Percentiles rank a stretch among this genome's conserved stretches.
Evolutionary conservation across 495 filamentous ascomycete genomes (phyloP).

Genomic region (Aspergillus indologenus): DNA sequence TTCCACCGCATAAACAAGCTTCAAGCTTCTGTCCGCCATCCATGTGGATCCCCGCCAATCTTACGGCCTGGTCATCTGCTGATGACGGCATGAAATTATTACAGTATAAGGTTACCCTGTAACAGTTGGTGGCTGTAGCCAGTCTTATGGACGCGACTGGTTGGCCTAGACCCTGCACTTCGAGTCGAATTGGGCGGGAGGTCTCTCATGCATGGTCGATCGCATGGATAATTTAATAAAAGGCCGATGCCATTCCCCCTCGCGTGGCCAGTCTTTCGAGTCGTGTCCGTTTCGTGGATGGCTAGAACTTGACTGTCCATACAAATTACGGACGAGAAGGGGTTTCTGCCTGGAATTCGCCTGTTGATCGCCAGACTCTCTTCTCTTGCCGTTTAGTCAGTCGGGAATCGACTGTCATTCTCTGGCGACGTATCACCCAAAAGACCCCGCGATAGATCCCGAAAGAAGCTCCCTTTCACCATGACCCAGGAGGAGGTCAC

Average conservation of each 20-base stretch:
- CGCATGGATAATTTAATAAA: no score
- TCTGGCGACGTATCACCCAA: no score
- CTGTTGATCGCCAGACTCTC: no score
- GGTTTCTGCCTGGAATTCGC: no score
- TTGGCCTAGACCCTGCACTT: not conserved
- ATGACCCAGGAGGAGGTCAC: slow-evolving; percentile 2
- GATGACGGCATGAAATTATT: not conserved
- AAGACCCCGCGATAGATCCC: not conserved
- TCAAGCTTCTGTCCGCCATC: not conserved
- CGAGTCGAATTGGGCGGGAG: not conserved
- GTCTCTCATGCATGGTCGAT: not conserved
- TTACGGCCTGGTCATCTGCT: not conserved
- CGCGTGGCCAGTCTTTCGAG: no score
- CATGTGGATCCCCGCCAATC: not conserved
- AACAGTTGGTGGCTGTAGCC: not conserved
- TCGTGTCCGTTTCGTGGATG: no score
- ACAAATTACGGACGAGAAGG: no score
- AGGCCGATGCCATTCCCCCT: no score
- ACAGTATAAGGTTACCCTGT: not conserved
- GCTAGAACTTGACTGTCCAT: no score
- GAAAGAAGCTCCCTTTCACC: not conserved
- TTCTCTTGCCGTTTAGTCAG: no score
- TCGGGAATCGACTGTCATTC: no score
- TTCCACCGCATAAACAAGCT: not conserved
- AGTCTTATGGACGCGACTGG: no score